Evolutionary conservation across 805 yeast genomes (phyloP).

Genomic region (Zygosaccharomyces kombuchaensis): DNA sequence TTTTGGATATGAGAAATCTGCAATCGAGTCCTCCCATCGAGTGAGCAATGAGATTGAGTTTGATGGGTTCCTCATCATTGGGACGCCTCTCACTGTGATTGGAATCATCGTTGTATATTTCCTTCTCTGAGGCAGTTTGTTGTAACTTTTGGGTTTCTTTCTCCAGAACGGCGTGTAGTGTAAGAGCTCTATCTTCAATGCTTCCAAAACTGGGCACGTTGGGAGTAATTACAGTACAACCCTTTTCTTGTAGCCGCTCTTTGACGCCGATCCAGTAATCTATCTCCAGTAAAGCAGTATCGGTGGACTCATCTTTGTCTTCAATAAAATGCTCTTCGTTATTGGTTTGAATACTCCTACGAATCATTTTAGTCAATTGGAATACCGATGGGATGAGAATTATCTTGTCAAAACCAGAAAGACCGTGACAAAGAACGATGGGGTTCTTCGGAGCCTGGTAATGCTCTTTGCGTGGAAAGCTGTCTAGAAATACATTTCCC

Average conservation of each 20-base stretch:
- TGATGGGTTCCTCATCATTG: conserved; percentile 34
- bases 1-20: conserved; percentile 61
- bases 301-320: conserved; percentile 22
- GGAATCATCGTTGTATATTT: conserved; percentile 23
- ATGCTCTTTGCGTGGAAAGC: conserved; percentile 28
- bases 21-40: conserved; percentile 95
- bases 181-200: conserved; percentile 62
- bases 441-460: conserved; percentile 66
- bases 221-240: conserved; percentile 66
- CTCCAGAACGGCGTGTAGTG: conserved; percentile 49
- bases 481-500: neutral
- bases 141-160: conserved; percentile 23
- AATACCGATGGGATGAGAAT: conserved; percentile 41
- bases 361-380: conserved; percentile 28
- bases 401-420: conserved; percentile 71
- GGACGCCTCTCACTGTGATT: conserved; percentile 6
- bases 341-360: conserved; percentile 15
- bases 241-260: conserved; percentile 53
- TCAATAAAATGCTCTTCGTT: conserved; percentile 23
- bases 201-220: conserved; percentile 80
- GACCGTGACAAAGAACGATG: conserved; percentile 79
- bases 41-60: conserved; percentile 76
- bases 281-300: conserved; percentile 38
- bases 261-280: conserved; percentile 84
- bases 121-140: conserved; percentile 17